These are phyloP conservation scores for Penicillium lividum DNA, from an alignment of 495 filamentous ascomycete species.

Conservation along the genomic window DNA sequence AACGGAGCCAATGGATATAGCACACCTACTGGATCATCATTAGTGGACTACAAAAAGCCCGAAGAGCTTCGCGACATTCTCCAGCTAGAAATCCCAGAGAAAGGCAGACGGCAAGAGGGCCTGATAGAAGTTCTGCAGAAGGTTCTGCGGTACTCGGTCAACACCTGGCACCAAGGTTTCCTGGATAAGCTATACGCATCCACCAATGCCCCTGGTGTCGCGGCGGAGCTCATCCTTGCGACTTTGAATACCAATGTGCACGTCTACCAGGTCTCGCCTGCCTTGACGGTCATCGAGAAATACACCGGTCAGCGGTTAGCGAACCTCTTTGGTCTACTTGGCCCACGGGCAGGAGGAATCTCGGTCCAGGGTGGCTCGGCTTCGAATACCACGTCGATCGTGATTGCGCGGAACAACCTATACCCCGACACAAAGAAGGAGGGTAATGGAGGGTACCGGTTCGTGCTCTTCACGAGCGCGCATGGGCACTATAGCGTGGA, in stretches of 20 bases:
- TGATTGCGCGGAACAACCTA: constrained; percentile 85
- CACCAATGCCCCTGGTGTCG: constrained; percentile 81
- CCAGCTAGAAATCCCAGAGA: constrained; percentile 62
- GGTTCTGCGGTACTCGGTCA: constrained; percentile 80
- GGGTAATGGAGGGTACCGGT: constrained; percentile 63
- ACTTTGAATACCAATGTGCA: constrained; percentile 89
- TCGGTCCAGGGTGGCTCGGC: constrained; percentile 84
- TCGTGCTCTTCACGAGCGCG: constrained; percentile 83
- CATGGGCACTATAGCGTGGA: constrained; percentile 96
- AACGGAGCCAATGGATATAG: constrained; percentile 51
- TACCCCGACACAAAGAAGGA: constrained; percentile 72
- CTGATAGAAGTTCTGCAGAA: constrained; percentile 64
- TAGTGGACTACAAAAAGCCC: constrained; percentile 72
- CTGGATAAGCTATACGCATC: constrained; percentile 88
- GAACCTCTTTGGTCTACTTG: constrained; percentile 71
- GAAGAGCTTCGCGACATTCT: constrained; percentile 67
- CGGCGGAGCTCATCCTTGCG: constrained; percentile 78
- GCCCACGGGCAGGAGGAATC: constrained; percentile 76
- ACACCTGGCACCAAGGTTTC: constrained; percentile 97
- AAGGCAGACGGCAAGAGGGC: constrained; percentile 69
- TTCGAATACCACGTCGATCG: constrained; percentile 83
- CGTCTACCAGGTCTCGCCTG: constrained; percentile 88
- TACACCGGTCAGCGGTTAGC: constrained; percentile 69
- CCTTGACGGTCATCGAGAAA: constrained; percentile 82
- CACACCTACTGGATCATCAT: constrained; percentile 52